These are phyloP conservation scores for Moniliophthora roreri DNA, from an alignment of 1,284 basidiomycete genomes.

Conservation along the genomic window DNA sequence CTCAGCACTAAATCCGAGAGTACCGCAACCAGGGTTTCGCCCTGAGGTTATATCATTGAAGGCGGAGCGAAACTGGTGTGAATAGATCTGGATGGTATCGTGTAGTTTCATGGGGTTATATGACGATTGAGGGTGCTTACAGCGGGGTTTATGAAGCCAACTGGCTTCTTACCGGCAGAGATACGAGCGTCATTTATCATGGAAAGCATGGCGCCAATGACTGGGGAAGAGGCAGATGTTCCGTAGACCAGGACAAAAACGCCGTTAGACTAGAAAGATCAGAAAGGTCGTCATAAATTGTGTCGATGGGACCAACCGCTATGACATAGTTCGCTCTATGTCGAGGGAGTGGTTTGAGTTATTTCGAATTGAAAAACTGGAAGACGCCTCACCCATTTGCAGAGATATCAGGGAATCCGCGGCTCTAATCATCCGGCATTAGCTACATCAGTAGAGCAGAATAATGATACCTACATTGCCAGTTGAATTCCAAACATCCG, in stretches of 20 bases:
- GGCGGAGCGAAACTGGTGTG: conserved; percentile 31
- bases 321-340: conserved; percentile 10
- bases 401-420: conserved; percentile 33
- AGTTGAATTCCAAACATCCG: conserved; percentile 25
- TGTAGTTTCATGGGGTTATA: not conserved
- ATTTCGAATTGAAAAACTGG: not conserved
- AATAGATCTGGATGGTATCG: conserved; percentile 24
- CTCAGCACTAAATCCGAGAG: conserved; percentile 8
- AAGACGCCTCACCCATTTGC: conserved; percentile 30
- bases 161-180: conserved; percentile 33
- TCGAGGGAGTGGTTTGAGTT: not conserved
- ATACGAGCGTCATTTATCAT: conserved; percentile 59
- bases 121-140: not conserved
- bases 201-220: conserved; percentile 48
- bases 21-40: conserved; percentile 22
- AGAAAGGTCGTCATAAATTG: conserved; percentile 29
- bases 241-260: conserved; percentile 36
- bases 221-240: conserved; percentile 54
- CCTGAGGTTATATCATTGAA: conserved; percentile 44
- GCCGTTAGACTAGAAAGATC: conserved; percentile 27
- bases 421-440: conserved; percentile 17
- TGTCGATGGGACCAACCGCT: conserved; percentile 2
- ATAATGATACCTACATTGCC: conserved; percentile 23
- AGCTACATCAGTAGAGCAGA: not conserved
- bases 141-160: conserved; percentile 14